These are phyloP conservation scores for Nectriaceae sp. DNA, from an alignment of 2,329 filamentous ascomycete genomes.

Conservation along the genomic window DNA sequence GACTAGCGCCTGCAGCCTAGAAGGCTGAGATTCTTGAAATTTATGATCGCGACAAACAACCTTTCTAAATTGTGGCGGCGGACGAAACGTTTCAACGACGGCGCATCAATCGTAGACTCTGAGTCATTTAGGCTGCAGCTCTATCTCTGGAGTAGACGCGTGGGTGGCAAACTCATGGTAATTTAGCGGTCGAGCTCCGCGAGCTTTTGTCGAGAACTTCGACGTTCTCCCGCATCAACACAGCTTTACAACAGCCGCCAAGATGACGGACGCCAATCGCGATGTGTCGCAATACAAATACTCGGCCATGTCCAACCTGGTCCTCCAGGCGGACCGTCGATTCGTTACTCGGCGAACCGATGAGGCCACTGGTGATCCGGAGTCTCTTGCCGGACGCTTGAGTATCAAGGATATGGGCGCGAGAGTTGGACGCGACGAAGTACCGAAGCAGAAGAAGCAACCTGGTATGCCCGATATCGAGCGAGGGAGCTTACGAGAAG, in stretches of 20 bases:
- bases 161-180: constrained; percentile 35
- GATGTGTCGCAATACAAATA: constrained; percentile 98
- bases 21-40: constrained; percentile 36
- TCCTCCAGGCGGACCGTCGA: constrained; percentile 97
- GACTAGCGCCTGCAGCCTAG: constrained; percentile 14
- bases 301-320: constrained; percentile 99
- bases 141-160: constrained; percentile 12
- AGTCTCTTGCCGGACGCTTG: constrained; percentile 92
- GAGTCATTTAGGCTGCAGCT: constrained; percentile 19
- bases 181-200: constrained; percentile 34
- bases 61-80: constrained; percentile 16
- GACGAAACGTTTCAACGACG: constrained; percentile 24
- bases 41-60: constrained; percentile 33
- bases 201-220: constrained; percentile 41
- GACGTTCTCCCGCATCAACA: constrained; percentile 32
- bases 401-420: constrained; percentile 94
- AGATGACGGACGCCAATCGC: constrained; percentile 74
- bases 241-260: constrained; percentile 37
- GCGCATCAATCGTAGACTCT: constrained; percentile 25
- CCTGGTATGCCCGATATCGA: constrained; percentile 69
- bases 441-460: constrained; percentile 78
- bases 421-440: constrained; percentile 75
- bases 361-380: constrained; percentile 94
- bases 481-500: constrained; percentile 75
- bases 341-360: constrained; percentile 92